These are phyloP conservation scores for Casuarina equisetifolia DNA, from an alignment of 306 rosid genomes.

Conservation along the genomic window DNA sequence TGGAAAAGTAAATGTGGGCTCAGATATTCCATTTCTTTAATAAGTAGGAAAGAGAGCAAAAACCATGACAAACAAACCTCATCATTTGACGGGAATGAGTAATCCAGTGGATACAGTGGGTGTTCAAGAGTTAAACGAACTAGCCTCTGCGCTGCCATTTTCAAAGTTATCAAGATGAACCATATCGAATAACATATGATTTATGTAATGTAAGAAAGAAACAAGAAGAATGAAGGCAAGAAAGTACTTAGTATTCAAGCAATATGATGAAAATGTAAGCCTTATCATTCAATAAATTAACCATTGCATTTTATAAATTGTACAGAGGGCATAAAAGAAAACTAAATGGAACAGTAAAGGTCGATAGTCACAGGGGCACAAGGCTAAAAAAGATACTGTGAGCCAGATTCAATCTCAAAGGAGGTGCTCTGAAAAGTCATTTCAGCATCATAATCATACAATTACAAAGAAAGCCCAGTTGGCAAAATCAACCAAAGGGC, in stretches of 20 bases:
- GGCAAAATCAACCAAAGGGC: background rate
- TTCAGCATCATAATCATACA: background rate
- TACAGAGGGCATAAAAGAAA: background rate
- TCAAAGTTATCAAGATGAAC: constrained; percentile 36
- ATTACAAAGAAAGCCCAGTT: constrained; percentile 5
- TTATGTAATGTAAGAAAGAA: background rate
- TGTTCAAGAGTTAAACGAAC: constrained; percentile 78
- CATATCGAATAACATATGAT: background rate
- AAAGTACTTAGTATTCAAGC: background rate
- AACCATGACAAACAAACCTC: constrained; percentile 47
- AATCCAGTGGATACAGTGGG: constrained; percentile 63
- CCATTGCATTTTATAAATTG: background rate
- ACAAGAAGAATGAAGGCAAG: constrained; percentile 10
- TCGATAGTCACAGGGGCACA: background rate
- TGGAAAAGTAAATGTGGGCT: constrained; percentile 15
- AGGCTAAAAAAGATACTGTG: background rate
- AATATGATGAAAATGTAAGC: background rate
- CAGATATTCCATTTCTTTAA: background rate
- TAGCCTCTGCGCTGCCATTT: constrained; percentile 61
- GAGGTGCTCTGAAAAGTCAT: background rate
- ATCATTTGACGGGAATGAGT: constrained; percentile 51
- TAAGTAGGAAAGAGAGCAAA: background rate
- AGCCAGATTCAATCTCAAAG: background rate
- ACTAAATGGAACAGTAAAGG: background rate
- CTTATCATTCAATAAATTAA: background rate